These are phyloP conservation scores for Termitomyces eurrhizus DNA, from an alignment of 768 basidiomycete species.

Conservation along the genomic window DNA sequence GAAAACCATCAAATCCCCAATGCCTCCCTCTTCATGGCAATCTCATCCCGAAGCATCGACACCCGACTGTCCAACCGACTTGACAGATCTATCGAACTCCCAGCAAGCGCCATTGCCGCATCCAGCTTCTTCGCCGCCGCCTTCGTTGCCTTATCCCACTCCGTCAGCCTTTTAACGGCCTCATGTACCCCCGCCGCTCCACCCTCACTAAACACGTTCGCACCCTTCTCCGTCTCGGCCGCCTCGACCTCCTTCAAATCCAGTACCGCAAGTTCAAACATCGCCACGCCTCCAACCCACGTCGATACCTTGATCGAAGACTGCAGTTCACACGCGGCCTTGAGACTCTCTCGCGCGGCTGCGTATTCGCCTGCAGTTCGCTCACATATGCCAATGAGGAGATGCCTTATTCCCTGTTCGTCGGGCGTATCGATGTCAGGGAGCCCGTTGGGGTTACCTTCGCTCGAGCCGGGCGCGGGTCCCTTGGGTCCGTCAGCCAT, in stretches of 20 bases:
- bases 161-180: constrained; percentile 13
- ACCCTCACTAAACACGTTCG: constrained; percentile 11
- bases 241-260: constrained; percentile 57
- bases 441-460: constrained; percentile 5
- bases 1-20: constrained; percentile 20
- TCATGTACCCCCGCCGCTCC: constrained; percentile 8
- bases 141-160: constrained; percentile 49
- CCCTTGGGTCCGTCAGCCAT: not conserved
- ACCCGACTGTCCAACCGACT: constrained; percentile 63
- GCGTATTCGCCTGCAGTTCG: constrained; percentile 48
- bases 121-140: constrained; percentile 49
- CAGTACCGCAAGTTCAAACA: constrained; percentile 70
- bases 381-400: constrained; percentile 66
- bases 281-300: constrained; percentile 65
- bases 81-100: constrained; percentile 58
- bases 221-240: constrained; percentile 17
- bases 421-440: constrained; percentile 63
- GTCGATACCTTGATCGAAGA: constrained; percentile 44
- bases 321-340: constrained; percentile 45
- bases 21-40: constrained; percentile 55
- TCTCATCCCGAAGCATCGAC: constrained; percentile 68
- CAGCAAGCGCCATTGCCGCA: constrained; percentile 43
- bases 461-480: not conserved
- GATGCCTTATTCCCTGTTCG: constrained; percentile 63
- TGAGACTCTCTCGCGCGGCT: constrained; percentile 44